phyloP scores from a whole-genome alignment of 2,329 filamentous ascomycete genomes.

The Paracamarosporium sp. region DNA sequence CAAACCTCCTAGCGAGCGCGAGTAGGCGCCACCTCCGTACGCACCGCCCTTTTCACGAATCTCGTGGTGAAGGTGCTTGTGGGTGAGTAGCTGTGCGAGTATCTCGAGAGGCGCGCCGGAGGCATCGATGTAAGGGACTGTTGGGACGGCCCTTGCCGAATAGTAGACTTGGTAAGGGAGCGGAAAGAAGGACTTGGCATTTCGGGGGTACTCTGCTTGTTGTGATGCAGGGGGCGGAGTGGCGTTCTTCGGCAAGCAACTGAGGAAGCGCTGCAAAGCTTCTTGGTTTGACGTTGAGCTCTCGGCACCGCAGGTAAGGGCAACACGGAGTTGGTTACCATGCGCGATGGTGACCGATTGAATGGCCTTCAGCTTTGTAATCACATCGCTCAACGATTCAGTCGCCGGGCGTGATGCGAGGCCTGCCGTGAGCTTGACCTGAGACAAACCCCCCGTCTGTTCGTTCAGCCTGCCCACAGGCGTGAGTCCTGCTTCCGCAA shows the following conservation, averaged over 20 bases:
- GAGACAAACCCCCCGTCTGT: conserved; percentile 87
- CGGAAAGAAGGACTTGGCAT: conserved; percentile 82
- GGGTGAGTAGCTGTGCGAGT: conserved; percentile 88
- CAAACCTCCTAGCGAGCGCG: conserved; percentile 77
- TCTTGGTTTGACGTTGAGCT: conserved; percentile 73
- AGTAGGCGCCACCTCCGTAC: conserved; percentile 90
- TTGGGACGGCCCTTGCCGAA: conserved; percentile 80
- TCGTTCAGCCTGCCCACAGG: conserved; percentile 75
- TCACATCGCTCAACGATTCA: conserved; percentile 75
- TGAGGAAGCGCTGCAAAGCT: conserved; percentile 75
- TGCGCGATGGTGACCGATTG: conserved; percentile 78
- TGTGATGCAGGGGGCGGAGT: conserved; percentile 35
- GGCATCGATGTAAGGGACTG: conserved; percentile 79
- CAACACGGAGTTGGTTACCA: conserved; percentile 73
- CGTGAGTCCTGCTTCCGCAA: conserved; percentile 81
- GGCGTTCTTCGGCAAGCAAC: conserved; percentile 57
- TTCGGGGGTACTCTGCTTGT: conserved; percentile 48
- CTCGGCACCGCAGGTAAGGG: conserved; percentile 84
- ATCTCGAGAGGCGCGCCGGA: conserved; percentile 84
- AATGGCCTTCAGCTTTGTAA: conserved; percentile 83
- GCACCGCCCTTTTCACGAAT: conserved; percentile 97
- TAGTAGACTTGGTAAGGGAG: conserved; percentile 98
- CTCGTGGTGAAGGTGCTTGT: conserved; percentile 96
- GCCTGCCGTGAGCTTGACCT: conserved; percentile 82
- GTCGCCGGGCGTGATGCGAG: conserved; percentile 75